Evolutionary conservation across 1,284 basidiomycete species (phyloP).

Genomic region (Pseudozyma sp.): DNA sequence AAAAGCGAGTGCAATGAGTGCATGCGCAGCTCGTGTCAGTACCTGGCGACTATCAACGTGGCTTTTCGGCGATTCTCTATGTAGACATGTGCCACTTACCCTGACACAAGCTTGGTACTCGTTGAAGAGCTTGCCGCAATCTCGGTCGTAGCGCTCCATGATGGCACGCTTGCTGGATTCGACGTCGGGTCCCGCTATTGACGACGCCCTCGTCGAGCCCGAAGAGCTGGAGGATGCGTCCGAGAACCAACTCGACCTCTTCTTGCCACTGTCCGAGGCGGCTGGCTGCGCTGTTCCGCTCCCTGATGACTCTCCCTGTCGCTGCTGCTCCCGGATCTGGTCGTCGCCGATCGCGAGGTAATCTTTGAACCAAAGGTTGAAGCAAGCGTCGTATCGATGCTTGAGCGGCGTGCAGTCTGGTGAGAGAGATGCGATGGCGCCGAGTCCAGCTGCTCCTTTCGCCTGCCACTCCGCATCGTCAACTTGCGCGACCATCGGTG

Average conservation of each 20-base stretch:
- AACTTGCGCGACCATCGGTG: not conserved
- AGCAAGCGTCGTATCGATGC: constrained; percentile 88
- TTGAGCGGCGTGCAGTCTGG: constrained; percentile 89
- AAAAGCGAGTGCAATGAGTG: no score
- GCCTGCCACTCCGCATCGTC: constrained; percentile 23
- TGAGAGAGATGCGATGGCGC: constrained; percentile 72
- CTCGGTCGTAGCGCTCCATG: constrained; percentile 75
- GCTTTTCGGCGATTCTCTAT: no score
- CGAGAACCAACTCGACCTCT: constrained; percentile 39
- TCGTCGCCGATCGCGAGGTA: constrained; percentile 74
- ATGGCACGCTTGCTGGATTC: constrained; percentile 33
- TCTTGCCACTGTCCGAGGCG: constrained; percentile 19
- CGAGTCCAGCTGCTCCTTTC: constrained; percentile 41
- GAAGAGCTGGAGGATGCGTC: constrained; percentile 23
- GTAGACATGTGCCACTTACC: constrained; percentile 69
- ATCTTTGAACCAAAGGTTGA: constrained; percentile 95
- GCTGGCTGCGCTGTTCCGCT: constrained; percentile 7
- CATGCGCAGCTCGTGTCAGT: not conserved
- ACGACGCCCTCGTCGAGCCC: constrained; percentile 13
- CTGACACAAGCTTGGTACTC: constrained; percentile 83
- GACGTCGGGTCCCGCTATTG: constrained; percentile 25
- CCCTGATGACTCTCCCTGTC: constrained; percentile 69
- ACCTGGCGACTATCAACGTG: not conserved
- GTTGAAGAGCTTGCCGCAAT: constrained; percentile 83
- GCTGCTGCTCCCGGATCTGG: constrained; percentile 60